Evolutionary conservation across 2,329 filamentous ascomycete species (phyloP), one percentile per base, ranked within the genome.

Genomic region (Nannizziopsis barbatae): DNA sequence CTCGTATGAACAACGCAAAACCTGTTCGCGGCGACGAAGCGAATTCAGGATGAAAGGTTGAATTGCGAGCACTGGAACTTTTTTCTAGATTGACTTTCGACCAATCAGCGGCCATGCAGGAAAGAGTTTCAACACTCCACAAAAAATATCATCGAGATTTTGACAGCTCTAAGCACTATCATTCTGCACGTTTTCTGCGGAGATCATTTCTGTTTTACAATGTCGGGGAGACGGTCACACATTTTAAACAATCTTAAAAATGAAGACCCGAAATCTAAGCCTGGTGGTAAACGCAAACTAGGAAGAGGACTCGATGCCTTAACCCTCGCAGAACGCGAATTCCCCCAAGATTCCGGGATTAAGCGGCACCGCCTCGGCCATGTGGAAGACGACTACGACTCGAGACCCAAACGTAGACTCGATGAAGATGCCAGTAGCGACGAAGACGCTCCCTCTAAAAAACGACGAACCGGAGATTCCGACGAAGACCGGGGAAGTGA

Each of bases 401-500:
- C 61, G 35, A 68, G 65, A 50, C 65, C 66, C 51, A 66, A 65
- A 49, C 58, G 62, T 43, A 54, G 59, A 41, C 53, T 58, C 18
- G 61, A 65, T n/a, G 65, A 69, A 27, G 64, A 66, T 5, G 70
- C 72, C 1, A 69, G 62, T 37, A 27, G 22, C 22, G 58, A 50
- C n/a, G 60, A 61, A 5, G 48, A 50, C 33, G 18, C 18, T 38
- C 47, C 44, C 11, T 61, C 54, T 72, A 79, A 58, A 75, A 68
- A 67, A 38, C 64, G 64, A 48, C 59, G 60, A 47, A 67, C 60
- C 14, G 59, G 60, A 18, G 64, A 62, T 11, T 74, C 75, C 38
- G 70, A 71, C 33, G 72, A 79, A 12, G 84, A 89, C 50, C 80
- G 82, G 54, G 86, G 85, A 8, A 89, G 83, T 56, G 89, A 95